These are phyloP conservation scores for Trichoderma sp. DNA, from an alignment of 2,329 filamentous ascomycete species.

Conservation along the genomic window DNA sequence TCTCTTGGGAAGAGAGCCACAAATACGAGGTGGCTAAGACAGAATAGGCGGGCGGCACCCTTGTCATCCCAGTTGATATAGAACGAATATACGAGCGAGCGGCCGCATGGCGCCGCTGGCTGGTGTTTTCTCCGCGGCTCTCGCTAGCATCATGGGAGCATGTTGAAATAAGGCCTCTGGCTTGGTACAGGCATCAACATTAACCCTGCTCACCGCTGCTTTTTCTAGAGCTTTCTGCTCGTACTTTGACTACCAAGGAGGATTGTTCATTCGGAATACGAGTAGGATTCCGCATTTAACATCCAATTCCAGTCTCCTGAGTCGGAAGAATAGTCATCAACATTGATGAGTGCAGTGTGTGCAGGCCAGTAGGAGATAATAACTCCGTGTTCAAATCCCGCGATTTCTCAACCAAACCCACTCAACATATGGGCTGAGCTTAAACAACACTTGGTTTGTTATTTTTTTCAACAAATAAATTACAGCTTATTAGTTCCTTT, in stretches of 20 bases:
- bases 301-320: not conserved
- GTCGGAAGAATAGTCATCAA: not conserved
- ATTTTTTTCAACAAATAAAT: not conserved
- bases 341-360: not conserved
- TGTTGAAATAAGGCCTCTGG: not conserved
- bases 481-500: not conserved
- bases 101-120: not conserved
- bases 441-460: not conserved
- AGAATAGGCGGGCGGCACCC: not conserved
- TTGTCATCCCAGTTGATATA: not conserved
- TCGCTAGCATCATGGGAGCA: not conserved
- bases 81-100: not conserved
- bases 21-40: constrained; percentile 1
- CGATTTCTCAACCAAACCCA: not conserved
- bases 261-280: not conserved
- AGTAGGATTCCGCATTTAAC: not conserved
- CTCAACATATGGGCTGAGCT: not conserved
- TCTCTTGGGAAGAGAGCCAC: not conserved
- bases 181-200: not conserved
- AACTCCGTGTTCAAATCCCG: not conserved
- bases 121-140: not conserved
- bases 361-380: not conserved
- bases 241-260: not conserved
- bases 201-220: not conserved
- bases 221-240: not conserved